A percentile compares a stretch with the other conserved stretches of the same genome.
Conservation (phyloP, 495 filamentous ascomycete genomes). For the Rhypophila decipiens region DNA sequence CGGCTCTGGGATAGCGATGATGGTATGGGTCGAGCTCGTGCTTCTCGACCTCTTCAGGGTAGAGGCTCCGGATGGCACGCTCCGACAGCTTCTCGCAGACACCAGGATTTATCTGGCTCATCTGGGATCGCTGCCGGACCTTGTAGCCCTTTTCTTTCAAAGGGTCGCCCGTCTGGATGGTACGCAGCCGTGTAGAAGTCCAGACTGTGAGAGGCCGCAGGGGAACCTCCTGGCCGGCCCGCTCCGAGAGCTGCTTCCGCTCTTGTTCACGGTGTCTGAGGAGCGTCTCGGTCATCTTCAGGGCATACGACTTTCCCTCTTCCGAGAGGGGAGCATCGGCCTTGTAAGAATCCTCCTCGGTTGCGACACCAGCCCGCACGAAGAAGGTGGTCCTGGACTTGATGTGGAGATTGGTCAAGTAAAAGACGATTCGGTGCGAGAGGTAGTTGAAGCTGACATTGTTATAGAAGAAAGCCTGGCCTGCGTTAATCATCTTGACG, state of each 20-base stretch:
- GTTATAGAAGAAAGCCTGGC: constrained; percentile 86
- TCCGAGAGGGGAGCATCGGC: constrained; percentile 76
- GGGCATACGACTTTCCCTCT: constrained; percentile 78
- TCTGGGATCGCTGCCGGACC: constrained; percentile 83
- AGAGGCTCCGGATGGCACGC: constrained; percentile 67
- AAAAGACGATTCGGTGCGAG: constrained; percentile 94
- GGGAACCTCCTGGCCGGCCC: constrained; percentile 60
- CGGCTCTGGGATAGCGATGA: constrained; percentile 90
- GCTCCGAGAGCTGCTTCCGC: constrained; percentile 57
- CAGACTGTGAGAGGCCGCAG: constrained; percentile 82
- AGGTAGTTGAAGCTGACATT: constrained; percentile 94
- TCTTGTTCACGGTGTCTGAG: constrained; percentile 77
- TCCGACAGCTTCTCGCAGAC: constrained; percentile 86
- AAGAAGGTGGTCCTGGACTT: constrained; percentile 93
- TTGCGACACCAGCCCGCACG: constrained; percentile 63
- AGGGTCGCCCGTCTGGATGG: constrained; percentile 82
- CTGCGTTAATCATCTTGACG: constrained; percentile 99
- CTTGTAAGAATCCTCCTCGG: constrained; percentile 83
- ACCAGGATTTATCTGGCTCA: constrained; percentile 95
- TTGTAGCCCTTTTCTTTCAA: constrained; percentile 72
- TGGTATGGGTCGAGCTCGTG: constrained; percentile 96
- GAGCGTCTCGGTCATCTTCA: constrained; percentile 78
- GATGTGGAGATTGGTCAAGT: constrained; percentile 94
- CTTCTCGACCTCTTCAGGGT: constrained; percentile 83
- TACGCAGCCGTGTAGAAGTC: constrained; percentile 87